phyloP scores from a whole-genome alignment of 225 moss, liverwort and hornwort genomes.

The Thuidium tamariscinum region DNA sequence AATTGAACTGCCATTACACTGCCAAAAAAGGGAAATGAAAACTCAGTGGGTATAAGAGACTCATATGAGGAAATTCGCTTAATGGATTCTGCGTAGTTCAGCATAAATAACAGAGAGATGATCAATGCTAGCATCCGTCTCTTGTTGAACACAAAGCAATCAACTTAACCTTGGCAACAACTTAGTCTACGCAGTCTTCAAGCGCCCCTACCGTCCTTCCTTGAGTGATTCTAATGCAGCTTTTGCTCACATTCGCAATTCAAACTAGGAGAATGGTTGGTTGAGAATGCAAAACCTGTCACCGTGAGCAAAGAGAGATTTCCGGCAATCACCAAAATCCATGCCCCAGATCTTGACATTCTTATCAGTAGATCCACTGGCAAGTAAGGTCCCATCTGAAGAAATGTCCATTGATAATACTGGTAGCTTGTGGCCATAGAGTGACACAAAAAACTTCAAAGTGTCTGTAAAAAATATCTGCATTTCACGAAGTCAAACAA shows the following conservation, averaged over 20 bases:
- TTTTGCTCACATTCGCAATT: neutral
- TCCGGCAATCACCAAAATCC: conserved; percentile 98
- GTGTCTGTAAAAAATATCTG: conserved; percentile 94
- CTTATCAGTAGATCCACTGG: conserved; percentile 94
- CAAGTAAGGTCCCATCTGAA: conserved; percentile 82
- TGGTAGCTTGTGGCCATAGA: conserved; percentile 96
- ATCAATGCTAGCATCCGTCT: neutral
- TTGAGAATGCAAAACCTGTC: conserved; percentile 58
- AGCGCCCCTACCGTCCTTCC: neutral
- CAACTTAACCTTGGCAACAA: neutral
- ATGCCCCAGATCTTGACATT: conserved; percentile 99
- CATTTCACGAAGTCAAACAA: neutral
- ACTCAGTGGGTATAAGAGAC: neutral
- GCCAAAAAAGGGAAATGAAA: neutral
- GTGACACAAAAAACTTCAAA: conserved; percentile 92
- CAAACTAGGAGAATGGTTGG: neutral
- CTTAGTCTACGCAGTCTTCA: neutral
- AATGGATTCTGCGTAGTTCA: neutral
- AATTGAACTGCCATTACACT: conserved; percentile 97
- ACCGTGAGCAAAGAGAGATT: conserved; percentile 95
- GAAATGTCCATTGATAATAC: conserved; percentile 97
- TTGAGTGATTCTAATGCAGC: neutral
- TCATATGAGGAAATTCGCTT: neutral
- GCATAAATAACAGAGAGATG: neutral
- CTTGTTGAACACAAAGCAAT: neutral